Conservation (phyloP, 768 basidiomycete species). For the Boletus sensibilis region DNA sequence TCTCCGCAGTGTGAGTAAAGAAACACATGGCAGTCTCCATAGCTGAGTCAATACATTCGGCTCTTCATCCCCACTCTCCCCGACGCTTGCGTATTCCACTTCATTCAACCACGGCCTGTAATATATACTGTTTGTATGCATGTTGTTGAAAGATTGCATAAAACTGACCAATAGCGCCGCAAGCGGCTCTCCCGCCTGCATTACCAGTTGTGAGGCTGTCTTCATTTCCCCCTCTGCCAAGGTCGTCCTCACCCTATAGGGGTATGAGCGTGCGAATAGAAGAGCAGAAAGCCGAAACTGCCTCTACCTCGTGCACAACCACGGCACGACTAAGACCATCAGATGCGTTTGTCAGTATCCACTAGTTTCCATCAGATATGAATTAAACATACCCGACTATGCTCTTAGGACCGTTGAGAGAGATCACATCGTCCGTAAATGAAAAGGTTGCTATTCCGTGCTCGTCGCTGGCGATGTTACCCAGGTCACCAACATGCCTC, state of each 20-base stretch:
- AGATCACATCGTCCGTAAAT: slow-evolving; percentile 58
- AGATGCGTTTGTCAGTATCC: slow-evolving; percentile 3
- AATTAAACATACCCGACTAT: slow-evolving; percentile 60
- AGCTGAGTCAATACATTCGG: slow-evolving; percentile 2
- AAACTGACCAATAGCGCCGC: slow-evolving; percentile 70
- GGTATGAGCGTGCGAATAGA: slow-evolving; percentile 8
- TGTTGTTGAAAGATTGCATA: slow-evolving; percentile 1
- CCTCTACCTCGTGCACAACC: slow-evolving; percentile 66
- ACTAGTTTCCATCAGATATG: not conserved
- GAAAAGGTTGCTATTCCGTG: slow-evolving; percentile 56
- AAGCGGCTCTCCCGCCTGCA: slow-evolving; percentile 73
- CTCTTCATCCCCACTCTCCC: not conserved
- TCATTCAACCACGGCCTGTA: slow-evolving; percentile 23
- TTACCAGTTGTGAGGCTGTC: slow-evolving; percentile 80
- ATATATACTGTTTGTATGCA: not conserved
- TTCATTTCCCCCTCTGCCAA: slow-evolving; percentile 64
- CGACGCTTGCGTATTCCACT: not conserved
- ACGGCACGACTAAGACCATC: slow-evolving; percentile 53
- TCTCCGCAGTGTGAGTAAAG: slow-evolving; percentile 11
- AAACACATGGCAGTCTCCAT: slow-evolving; percentile 10
- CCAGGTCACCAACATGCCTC: slow-evolving; percentile 75
- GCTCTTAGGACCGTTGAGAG: slow-evolving; percentile 64
- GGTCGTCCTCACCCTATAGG: slow-evolving; percentile 68
- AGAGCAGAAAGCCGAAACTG: not conserved
- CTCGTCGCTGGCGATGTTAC: slow-evolving; percentile 66